Percentiles rank a stretch among this genome's conserved stretches.
Evolutionary conservation across 805 yeast genomes (phyloP).

Genomic region (Sugiyamaella floridensis): DNA sequence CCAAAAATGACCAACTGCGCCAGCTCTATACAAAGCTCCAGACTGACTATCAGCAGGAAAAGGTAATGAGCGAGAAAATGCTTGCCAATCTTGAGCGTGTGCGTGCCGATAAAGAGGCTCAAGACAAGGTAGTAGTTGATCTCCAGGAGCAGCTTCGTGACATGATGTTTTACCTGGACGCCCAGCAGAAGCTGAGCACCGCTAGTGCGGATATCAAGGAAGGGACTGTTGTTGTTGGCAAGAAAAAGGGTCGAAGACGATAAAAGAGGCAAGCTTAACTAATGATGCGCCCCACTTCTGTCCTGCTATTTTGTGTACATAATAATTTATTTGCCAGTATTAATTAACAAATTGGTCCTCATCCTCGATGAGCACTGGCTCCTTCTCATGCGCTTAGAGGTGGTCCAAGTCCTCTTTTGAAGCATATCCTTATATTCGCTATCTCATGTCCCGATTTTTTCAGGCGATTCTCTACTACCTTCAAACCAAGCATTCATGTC

Average conservation of each 20-base stretch:
- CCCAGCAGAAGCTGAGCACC: constrained; percentile 63
- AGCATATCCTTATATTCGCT: neutral
- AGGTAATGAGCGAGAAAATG: constrained; percentile 37
- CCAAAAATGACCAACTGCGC: constrained; percentile 18
- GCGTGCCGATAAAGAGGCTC: constrained; percentile 21
- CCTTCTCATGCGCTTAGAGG: neutral
- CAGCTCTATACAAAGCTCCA: constrained; percentile 27
- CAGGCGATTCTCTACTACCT: neutral
- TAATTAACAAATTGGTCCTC: no score
- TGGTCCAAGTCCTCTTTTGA: neutral
- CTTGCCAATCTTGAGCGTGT: constrained; percentile 36
- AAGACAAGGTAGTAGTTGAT: constrained; percentile 17
- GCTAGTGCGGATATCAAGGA: constrained; percentile 67
- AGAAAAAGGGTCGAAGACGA: neutral
- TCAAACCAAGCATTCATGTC: constrained; percentile 20
- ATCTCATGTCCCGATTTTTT: constrained; percentile 1
- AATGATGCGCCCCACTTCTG: neutral
- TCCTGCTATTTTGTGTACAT: neutral
- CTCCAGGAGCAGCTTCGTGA: constrained; percentile 42
- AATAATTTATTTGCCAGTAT: neutral
- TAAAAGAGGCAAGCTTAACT: no score
- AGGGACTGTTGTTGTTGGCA: constrained; percentile 38
- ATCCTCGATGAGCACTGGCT: no score
- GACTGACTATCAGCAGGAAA: constrained; percentile 42
- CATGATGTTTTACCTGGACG: constrained; percentile 71